Conservation (phyloP, 75 land plant species). For the Azolla pinnata region DNA sequence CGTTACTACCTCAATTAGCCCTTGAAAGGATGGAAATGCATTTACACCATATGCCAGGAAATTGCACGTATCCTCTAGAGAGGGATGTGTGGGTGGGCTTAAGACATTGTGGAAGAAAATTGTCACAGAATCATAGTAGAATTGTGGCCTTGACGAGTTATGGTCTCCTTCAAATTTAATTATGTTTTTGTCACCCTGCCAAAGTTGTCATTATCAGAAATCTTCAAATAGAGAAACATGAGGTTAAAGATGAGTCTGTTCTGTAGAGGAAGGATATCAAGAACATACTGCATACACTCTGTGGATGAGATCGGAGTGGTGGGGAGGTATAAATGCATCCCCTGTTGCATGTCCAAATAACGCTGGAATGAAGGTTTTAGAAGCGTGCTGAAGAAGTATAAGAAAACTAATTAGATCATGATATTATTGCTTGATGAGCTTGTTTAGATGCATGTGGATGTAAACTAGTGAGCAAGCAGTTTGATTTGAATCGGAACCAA, state of each 20-base stretch:
- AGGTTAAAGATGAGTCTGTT: no score
- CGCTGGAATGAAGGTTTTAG: conserved; percentile 71
- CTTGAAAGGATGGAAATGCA: background rate
- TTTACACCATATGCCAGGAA: background rate
- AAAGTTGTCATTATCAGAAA: no score
- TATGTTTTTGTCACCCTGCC: conserved; percentile 86
- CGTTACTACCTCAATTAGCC: background rate
- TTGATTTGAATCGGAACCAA: no score
- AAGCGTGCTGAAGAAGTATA: conserved; percentile 65
- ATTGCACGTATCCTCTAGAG: background rate
- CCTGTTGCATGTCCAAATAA: conserved; percentile 74
- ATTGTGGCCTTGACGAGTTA: conserved; percentile 80
- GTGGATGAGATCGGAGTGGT: conserved; percentile 56
- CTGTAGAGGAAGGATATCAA: background rate
- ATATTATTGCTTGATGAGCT: no score
- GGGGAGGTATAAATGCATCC: conserved; percentile 66
- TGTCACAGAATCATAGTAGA: conserved; percentile 83
- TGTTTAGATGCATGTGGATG: no score
- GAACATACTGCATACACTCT: conserved; percentile 51
- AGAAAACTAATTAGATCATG: no score
- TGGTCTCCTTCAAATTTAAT: conserved; percentile 92
- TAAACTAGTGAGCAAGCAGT: no score
- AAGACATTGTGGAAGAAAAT: conserved; percentile 83
- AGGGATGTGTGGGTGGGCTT: conserved; percentile 37
- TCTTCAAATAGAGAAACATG: no score